Base-by-base conservation (phyloP, 768 basidiomycete species). In the Epithele typhae region DNA sequence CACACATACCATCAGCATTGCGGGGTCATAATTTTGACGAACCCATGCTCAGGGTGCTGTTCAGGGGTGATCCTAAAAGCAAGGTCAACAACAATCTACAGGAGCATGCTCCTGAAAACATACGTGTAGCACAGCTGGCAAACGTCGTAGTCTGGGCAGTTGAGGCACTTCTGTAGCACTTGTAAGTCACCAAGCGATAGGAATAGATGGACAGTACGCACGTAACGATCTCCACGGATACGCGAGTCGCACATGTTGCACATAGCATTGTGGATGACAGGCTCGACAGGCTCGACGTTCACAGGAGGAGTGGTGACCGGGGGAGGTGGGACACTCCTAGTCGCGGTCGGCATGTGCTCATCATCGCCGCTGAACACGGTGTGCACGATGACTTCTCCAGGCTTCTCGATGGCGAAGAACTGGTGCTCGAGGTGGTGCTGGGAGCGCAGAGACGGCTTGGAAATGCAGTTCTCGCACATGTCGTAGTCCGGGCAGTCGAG, bases 71-170 rank as follows among this genome's bases (percentile, higher is more conserved):
- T 88, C 50, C 78, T 84, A 37, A 8, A 9, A 9, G 15, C 15
- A 15, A 32, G 30, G 15, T 32, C 30, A n/a, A 30, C 27, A 30
- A 14, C 11, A 25, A 27, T 33, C 15, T 27, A 37, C 24, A 36
- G 39, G 32, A 52, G 46, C 17, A 40, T 27, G 4, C 4, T 17
- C 6, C 6, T 3, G 4, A 23, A 4, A 2, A 15, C 3, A 43
- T 59, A 83, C 78, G 67, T 69, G 65, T 84, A 89, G 66, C 91
- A 93, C 14, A 71, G 64, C 14, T 64, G 59, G 58, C 91, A 93
- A 8, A 81, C 76, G 55, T 93, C 90, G 54, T 81, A 93, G 59
- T 93, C 88, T n/a, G 89, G 88, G 64, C 89, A 92, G 46, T 68
- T 61, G 8, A 82, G 48, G 57, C 88, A 91, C 83, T 90, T 91